Conservation (phyloP, 192 early-diverging fungal species). For the Rhizophagus sp. region DNA sequence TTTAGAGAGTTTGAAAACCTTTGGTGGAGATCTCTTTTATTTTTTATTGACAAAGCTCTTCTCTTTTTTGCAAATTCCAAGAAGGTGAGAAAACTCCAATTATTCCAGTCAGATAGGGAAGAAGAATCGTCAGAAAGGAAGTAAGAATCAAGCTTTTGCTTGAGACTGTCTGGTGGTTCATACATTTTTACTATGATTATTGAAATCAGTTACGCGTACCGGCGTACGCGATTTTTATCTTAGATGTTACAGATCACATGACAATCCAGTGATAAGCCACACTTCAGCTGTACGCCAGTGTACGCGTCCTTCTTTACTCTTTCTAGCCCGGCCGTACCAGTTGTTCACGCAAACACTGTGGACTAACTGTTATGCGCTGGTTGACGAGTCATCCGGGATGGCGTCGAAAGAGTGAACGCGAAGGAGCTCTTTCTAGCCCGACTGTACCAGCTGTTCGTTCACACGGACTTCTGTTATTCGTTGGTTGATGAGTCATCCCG, state of each 20-base stretch:
- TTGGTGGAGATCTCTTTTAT: constrained; percentile 5
- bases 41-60: background rate
- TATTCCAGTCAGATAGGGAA: constrained; percentile 10
- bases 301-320: background rate
- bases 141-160: background rate
- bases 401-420: background rate
- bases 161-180: background rate
- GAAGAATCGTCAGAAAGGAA: background rate
- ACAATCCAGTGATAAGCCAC: too few species aligned
- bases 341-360: background rate
- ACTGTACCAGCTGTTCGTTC: background rate
- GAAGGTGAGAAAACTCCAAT: constrained; percentile 5
- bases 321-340: constrained; percentile 1
- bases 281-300: too few species aligned
- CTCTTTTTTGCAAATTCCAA: background rate
- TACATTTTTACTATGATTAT: background rate
- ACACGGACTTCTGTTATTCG: background rate
- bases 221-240: too few species aligned
- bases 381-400: background rate
- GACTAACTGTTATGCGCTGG: background rate
- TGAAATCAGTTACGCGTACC: too few species aligned
- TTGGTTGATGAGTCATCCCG: background rate
- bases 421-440: constrained; percentile 9
- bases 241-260: too few species aligned
- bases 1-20: background rate